Base-by-base conservation (phyloP, 257 asterid species). In the Solanum verrucosum region DNA sequence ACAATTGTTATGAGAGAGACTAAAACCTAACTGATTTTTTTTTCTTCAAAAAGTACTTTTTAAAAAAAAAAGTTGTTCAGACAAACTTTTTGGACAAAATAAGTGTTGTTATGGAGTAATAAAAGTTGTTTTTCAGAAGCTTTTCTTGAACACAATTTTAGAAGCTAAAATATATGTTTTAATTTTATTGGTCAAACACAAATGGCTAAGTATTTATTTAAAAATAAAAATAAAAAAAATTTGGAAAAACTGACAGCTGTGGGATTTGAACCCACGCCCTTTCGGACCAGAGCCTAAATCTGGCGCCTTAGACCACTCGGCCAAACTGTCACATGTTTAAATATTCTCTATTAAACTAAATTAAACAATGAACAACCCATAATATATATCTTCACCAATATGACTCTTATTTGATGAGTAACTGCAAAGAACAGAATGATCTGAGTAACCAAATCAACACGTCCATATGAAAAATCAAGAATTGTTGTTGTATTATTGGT, bases 221-320 rank as follows among this genome's bases (percentile, higher is more conserved):
- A 46, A 46, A 46, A 42, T 4, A 44, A 46, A 49, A 52, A 49
- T 5, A 16, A 52, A 52, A 16, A 16, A 52, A 52, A 16, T 5
- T 2, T 16, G n/a, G 65, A 5, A 0, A 71, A 73, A 34, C 0
- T 95, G 98, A 95, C 98, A 93, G 97, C 98, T 93, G 98, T 96
- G 98, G 98, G 98, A 95, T 95, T 96, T 96, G 98, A 95, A 96
- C 98, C 98, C 98, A 96, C 98, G 98, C 98, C 98, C 98, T 96
- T 95, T 92, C 98, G 95, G 98, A 95, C 98, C 98, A 93, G 97
- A 95, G 99, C 98, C 98, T 96, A 96, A 96, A 95, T 96, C 98
- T 94, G 98, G 98, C 99, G 98, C 98, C 98, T 97, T 97, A 96
- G 98, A 97, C 98, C 98, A 96, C 98, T 96, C 99, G 98, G 98